Conservation (phyloP, 306 rosid species). For the Macrotyloma uniflorum region DNA sequence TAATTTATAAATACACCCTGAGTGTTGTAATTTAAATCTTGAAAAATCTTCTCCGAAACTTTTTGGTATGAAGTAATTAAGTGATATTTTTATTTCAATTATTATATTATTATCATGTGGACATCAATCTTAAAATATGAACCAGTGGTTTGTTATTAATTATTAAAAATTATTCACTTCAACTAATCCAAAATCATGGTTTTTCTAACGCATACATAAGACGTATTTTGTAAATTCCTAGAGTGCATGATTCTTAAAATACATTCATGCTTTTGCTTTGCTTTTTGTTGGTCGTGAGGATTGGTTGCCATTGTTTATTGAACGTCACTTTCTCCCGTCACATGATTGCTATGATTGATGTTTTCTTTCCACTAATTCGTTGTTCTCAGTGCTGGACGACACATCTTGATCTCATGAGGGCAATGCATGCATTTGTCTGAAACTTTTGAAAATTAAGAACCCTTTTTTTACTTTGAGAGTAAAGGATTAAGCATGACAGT, state of each 20-base stretch:
- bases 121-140: too few relatives aligned
- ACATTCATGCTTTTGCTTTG: background rate
- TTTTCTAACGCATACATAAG: too few relatives aligned
- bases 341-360: background rate
- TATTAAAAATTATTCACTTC: too few relatives aligned
- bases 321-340: background rate
- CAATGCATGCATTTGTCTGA: background rate
- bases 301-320: slow-evolving; percentile 2
- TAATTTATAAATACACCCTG: too few relatives aligned
- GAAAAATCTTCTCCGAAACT: too few relatives aligned
- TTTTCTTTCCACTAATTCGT: background rate
- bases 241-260: background rate
- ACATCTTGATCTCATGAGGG: background rate
- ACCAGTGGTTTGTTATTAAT: too few relatives aligned
- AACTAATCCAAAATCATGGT: too few relatives aligned
- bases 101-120: too few relatives aligned
- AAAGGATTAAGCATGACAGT: background rate
- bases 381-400: background rate
- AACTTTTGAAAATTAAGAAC: background rate
- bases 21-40: too few relatives aligned
- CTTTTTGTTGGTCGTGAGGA: background rate
- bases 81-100: too few relatives aligned
- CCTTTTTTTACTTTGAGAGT: background rate
- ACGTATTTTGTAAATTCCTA: background rate
- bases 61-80: too few relatives aligned